These are phyloP conservation scores for Phytophthora brassicae DNA, from an alignment of 352 stramenopile genomes.

Conservation along the genomic window DNA sequence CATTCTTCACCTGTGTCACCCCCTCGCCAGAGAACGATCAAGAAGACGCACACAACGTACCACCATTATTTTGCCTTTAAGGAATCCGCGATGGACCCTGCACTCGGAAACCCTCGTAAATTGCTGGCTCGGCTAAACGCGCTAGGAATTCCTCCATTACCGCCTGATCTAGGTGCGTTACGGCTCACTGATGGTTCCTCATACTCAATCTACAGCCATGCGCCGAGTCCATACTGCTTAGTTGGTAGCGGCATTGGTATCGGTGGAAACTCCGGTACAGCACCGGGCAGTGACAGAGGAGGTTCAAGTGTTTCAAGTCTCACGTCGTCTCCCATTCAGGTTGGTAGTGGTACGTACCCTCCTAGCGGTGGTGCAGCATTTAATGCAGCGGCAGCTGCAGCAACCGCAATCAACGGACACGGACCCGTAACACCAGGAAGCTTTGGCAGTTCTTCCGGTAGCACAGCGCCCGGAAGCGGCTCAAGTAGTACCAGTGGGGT, in stretches of 20 bases:
- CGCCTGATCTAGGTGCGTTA: constrained; percentile 87
- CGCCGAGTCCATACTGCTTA: constrained; percentile 62
- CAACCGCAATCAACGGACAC: constrained; percentile 39
- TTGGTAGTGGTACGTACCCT: constrained; percentile 35
- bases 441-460: constrained; percentile 26
- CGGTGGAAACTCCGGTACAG: constrained; percentile 3
- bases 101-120: constrained; percentile 82
- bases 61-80: constrained; percentile 79
- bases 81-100: constrained; percentile 81
- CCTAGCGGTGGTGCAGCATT: constrained; percentile 23
- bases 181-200: constrained; percentile 61
- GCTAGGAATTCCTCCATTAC: constrained; percentile 91
- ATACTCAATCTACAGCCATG: constrained; percentile 83
- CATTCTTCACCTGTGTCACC: constrained; percentile 54
- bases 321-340: constrained; percentile 29
- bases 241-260: constrained; percentile 20
- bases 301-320: constrained; percentile 25
- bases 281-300: constrained; percentile 35
- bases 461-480: constrained; percentile 24
- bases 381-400: constrained; percentile 25
- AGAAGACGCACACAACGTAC: constrained; percentile 65
- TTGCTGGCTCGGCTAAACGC: constrained; percentile 89
- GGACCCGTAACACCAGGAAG: constrained; percentile 30
- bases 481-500: constrained; percentile 32
- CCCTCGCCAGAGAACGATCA: constrained; percentile 57